Percentiles rank a stretch among this genome's conserved stretches.
Conservation (phyloP, 345 rosid genomes). For the Carallia brachiata region DNA sequence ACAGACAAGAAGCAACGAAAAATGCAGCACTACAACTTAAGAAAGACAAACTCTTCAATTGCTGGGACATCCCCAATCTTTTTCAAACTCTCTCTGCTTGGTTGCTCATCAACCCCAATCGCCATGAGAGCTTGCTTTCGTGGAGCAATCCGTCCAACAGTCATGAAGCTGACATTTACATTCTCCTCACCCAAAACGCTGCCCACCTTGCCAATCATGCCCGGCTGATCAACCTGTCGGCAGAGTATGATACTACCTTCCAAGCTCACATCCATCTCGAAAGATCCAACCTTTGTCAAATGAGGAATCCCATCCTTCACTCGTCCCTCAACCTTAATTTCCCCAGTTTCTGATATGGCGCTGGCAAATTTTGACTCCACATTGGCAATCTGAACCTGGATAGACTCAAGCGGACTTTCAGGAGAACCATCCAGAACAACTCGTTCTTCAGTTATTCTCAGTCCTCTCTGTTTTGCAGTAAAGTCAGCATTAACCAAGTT, state of each 20-base stretch:
- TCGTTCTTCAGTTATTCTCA: slow-evolving; percentile 9
- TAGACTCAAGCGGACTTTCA: slow-evolving; percentile 63
- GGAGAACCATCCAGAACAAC: slow-evolving; percentile 58
- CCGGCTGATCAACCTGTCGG: slow-evolving; percentile 84
- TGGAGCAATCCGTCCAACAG: slow-evolving; percentile 83
- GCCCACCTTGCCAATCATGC: slow-evolving; percentile 76
- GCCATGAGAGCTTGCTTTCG: slow-evolving; percentile 85
- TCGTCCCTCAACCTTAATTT: slow-evolving; percentile 65
- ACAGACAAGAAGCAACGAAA: no score
- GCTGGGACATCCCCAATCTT: slow-evolving; percentile 67
- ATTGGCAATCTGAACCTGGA: slow-evolving; percentile 73
- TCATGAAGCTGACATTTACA: slow-evolving; percentile 82
- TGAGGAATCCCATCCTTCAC: slow-evolving; percentile 79
- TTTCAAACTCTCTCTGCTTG: slow-evolving; percentile 49
- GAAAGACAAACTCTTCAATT: slow-evolving; percentile 73
- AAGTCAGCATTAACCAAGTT: slow-evolving; percentile 80
- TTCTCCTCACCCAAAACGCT: slow-evolving; percentile 72
- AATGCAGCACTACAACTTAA: slow-evolving; percentile 43
- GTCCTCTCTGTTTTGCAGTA: slow-evolving; percentile 37
- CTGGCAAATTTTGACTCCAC: slow-evolving; percentile 78
- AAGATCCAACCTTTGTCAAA: slow-evolving; percentile 73
- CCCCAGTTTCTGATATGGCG: slow-evolving; percentile 68
- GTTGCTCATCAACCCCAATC: slow-evolving; percentile 75
- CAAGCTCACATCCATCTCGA: slow-evolving; percentile 75
- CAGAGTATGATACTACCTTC: slow-evolving; percentile 78